phyloP scores from a whole-genome alignment of 305 asterid genomes.

The Solanum hybrid region DNA sequence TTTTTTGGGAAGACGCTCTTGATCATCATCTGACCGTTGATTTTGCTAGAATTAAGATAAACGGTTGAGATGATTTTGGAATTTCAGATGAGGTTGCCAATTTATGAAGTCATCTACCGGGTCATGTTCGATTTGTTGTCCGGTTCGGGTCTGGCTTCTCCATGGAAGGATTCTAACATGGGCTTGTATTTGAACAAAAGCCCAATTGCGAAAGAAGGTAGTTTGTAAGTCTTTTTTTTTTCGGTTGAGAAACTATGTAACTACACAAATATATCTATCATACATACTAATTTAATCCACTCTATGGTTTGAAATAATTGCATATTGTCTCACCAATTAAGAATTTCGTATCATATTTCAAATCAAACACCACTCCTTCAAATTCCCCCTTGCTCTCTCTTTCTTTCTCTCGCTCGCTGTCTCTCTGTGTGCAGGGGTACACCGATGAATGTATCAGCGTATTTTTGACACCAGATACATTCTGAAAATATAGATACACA shows the following conservation, averaged over 20 bases:
- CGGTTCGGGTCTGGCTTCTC: background rate
- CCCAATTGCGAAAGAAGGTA: background rate
- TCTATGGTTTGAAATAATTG: too few species aligned
- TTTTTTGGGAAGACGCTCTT: slow-evolving; percentile 4
- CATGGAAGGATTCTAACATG: background rate
- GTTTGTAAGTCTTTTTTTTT: background rate
- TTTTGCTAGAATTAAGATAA: background rate
- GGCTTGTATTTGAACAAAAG: background rate
- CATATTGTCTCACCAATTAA: background rate
- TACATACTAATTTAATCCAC: background rate
- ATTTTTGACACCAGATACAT: background rate
- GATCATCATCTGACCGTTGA: background rate
- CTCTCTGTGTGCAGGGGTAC: rapidly evolving
- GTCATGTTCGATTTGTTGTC: background rate
- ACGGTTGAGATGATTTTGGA: background rate
- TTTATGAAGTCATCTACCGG: background rate
- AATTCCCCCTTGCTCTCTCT: background rate
- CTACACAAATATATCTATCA: background rate
- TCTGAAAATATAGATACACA: too few species aligned
- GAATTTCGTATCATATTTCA: background rate
- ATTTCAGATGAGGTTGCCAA: background rate
- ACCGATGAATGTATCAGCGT: rapidly evolving
- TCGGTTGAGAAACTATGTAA: background rate
- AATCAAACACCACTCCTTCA: background rate
- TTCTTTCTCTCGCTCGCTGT: background rate